A percentile compares a stretch with the other conserved stretches of the same genome.
Evolutionary conservation across 371 early-diverging fungal genomes (phyloP).

Genomic region (Mortierella sp.): DNA sequence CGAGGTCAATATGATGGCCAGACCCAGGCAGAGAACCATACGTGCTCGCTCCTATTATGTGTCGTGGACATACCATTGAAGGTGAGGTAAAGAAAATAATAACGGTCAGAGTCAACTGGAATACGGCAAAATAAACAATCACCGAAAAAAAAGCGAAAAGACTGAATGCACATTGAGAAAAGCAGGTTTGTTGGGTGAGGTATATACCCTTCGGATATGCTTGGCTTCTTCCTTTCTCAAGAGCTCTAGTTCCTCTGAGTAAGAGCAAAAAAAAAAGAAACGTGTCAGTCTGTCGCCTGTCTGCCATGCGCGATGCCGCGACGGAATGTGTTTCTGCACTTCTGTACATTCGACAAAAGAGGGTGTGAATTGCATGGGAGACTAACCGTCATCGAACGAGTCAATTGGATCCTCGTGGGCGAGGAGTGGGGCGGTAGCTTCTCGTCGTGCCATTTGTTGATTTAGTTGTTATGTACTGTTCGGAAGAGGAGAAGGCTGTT

Average conservation of each 20-base stretch:
- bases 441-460: slow-evolving; percentile 18
- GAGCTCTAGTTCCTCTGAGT: slow-evolving; percentile 31
- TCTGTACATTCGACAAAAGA: neutral
- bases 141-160: neutral
- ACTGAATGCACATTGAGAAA: no score
- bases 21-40: slow-evolving; percentile 36
- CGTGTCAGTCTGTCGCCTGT: neutral
- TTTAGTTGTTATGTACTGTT: neutral
- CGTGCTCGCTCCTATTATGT: slow-evolving; percentile 34
- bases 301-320: neutral
- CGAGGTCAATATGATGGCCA: slow-evolving; percentile 46
- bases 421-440: slow-evolving; percentile 40
- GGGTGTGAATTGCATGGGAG: neutral
- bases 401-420: slow-evolving; percentile 33
- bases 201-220: slow-evolving; percentile 44
- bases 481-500: neutral
- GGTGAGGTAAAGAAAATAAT: neutral
- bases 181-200: neutral
- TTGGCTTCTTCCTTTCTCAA: slow-evolving; percentile 44
- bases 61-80: neutral
- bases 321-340: neutral
- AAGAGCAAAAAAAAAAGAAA: no score
- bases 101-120: slow-evolving; percentile 6
- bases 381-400: slow-evolving; percentile 33
- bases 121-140: neutral